Evolutionary conservation across 2,329 filamentous ascomycete species (phyloP), one percentile per base, ranked within the genome.

Genomic region (Verticillium alfalfae): DNA sequence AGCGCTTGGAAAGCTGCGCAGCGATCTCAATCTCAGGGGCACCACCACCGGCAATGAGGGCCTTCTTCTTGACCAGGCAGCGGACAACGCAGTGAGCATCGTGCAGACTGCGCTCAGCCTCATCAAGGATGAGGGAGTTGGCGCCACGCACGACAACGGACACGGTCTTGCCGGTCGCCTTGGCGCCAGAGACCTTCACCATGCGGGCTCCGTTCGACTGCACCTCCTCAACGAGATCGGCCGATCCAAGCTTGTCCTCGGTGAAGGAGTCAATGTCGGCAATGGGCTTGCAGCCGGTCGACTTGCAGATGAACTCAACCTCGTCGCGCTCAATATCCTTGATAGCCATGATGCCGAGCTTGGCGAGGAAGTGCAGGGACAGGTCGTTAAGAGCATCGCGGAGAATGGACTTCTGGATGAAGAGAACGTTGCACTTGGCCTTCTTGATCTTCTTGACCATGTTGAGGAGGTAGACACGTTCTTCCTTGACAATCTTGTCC

Each of bases 401-500:
- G 63, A 99, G 87, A 70, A 99, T 99, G 15, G 94, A 98, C 81
- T 99, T 99, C 74, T 99, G 95, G 69, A 99, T 98, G 68, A 99
- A 84, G 55, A 98, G 88, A 54, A 99, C 95, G 71, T 99, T 99
- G 81, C 95, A 99, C 83, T 98, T 99, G 68, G 95, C 93, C 85
- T 98, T 99, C 82, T 98, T 97, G 78, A 99, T 99, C 85, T 98
- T 99, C 87, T 99, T 98, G 74, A 96, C 93, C 87, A 99, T 91
- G 83, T 98, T 98, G 63, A 99, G 86, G 66, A 99, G 87, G 79
- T 99, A 99, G 69, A 95, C 91, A 68, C 95, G 92, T 82, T 99
- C 95, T 80, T 99, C 95, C 81, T 99, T 99, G 70, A 99, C 86
- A 68, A 99, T 99, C 85, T 98, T 99, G 83, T 99, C 95, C 95